Percentiles rank a stretch among this genome's conserved stretches.
These are phyloP conservation scores for Cucumis melo DNA, from an alignment of 306 rosid species.

Conservation along the genomic window DNA sequence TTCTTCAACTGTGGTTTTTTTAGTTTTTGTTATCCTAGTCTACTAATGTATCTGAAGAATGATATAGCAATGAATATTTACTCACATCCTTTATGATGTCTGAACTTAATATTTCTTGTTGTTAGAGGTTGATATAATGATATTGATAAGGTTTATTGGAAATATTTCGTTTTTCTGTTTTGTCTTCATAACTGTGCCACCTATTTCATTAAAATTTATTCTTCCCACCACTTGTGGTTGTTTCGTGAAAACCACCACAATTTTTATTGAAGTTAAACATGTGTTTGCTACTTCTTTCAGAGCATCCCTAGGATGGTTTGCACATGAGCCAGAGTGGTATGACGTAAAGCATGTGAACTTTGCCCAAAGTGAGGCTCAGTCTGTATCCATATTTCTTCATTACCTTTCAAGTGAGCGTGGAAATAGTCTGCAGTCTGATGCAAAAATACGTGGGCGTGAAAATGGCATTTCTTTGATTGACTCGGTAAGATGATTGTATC, in stretches of 20 bases:
- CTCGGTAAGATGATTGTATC: constrained; percentile 37
- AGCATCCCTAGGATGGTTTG: constrained; percentile 93
- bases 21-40: background rate
- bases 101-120: background rate
- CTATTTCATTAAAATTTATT: background rate
- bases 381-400: constrained; percentile 72
- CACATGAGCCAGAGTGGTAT: constrained; percentile 73
- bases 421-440: constrained; percentile 41
- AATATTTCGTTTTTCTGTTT: background rate
- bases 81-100: background rate
- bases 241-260: background rate
- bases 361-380: constrained; percentile 88
- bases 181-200: background rate
- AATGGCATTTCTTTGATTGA: constrained; percentile 50
- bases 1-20: background rate
- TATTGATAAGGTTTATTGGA: background rate
- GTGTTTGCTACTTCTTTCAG: constrained; percentile 33
- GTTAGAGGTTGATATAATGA: background rate
- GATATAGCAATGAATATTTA: background rate
- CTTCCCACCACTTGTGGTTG: background rate
- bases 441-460: constrained; percentile 64
- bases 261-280: constrained; percentile 13
- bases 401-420: constrained; percentile 62
- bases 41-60: background rate
- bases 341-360: constrained; percentile 62